Evolutionary conservation across 208 protist species (phyloP), one percentile per base, ranked within the genome.

Genomic region (Zelonia costaricensis): DNA sequence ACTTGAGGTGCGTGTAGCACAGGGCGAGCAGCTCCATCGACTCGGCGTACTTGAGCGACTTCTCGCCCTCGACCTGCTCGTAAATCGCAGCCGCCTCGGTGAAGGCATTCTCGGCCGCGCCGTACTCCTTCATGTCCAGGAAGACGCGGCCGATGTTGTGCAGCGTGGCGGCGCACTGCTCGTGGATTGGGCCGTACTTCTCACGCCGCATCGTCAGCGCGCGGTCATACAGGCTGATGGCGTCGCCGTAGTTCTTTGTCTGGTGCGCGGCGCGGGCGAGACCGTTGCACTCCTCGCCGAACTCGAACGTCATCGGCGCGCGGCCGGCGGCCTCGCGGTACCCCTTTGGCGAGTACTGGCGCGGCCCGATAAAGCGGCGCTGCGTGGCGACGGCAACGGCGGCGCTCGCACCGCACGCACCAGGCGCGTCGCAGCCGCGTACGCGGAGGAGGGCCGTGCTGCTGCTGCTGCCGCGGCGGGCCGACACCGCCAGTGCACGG

Each of bases 51-150:
- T 79, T 72, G 48, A 93, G 56, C 25, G 89, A 93, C 44, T 69
- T 70, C 27, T 62, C 57, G 31, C 90, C 86, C n/a, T 93, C 80
- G 22, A 88, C 39, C 63, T 92, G 15, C 59, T 95, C 90, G 71
- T 93, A 95, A 46, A 95, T 95, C 20, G 90, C 90, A 1, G 84
- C 84, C 9, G 86, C 87, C 70, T 95, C 86, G 8, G 90, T 95
- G 44, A 95, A 76, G 38, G 90, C 90, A 68, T 93, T 93, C 56
- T 95, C 90, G 5, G 86, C 90, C 15, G 90, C 86, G 13, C 84
- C 86, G 53, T 85, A 86, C 75, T 95, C 86, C 53, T 87, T 81
- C 86, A 95, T 93, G 60, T 95, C 90, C n/a, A 95, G 69, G 63
- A 95, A 95, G 10, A 90, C 82, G 16, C 90, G 86, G 16, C 90